A percentile compares a stretch with the other conserved stretches of the same genome.
These are phyloP conservation scores for Puccinia hordei DNA, from an alignment of 1,284 basidiomycete species.

Conservation along the genomic window DNA sequence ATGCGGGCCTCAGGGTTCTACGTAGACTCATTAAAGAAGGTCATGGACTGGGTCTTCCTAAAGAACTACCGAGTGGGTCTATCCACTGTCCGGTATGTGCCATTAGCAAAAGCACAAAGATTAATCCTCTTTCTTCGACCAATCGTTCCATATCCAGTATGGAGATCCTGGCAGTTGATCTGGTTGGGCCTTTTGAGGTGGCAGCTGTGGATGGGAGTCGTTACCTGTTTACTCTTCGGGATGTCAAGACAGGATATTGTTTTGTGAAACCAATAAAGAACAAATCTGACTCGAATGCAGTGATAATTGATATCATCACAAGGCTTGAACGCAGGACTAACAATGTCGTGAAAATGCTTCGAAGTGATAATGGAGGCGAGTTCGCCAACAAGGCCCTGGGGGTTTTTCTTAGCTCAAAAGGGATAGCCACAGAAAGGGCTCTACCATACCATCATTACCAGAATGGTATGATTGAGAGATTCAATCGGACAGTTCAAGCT, in stretches of 20 bases:
- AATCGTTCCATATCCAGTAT: no score
- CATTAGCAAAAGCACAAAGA: no score
- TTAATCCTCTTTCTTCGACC: no score
- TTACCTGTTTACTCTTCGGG: neutral
- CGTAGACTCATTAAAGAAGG: neutral
- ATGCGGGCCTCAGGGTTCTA: neutral
- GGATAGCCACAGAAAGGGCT: neutral
- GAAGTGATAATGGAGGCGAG: conserved; percentile 23
- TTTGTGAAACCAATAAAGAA: neutral
- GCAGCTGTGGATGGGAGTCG: no score
- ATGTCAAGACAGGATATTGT: neutral
- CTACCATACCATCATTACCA: conserved; percentile 32
- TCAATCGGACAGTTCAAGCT: no score
- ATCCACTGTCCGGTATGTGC: conserved; percentile 3
- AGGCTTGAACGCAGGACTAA: neutral
- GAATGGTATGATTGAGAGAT: conserved; percentile 13
- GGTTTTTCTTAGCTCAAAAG: neutral
- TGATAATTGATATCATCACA: neutral
- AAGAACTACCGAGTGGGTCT: neutral
- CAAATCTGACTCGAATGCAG: neutral
- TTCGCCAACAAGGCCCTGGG: neutral
- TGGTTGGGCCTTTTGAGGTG: no score
- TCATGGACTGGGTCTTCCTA: neutral
- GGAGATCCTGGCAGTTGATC: no score
- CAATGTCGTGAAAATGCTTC: neutral